Evolutionary conservation across 2,329 filamentous ascomycete genomes (phyloP), one percentile per base, ranked within the genome.

Genomic region (Shiraia sp.): DNA sequence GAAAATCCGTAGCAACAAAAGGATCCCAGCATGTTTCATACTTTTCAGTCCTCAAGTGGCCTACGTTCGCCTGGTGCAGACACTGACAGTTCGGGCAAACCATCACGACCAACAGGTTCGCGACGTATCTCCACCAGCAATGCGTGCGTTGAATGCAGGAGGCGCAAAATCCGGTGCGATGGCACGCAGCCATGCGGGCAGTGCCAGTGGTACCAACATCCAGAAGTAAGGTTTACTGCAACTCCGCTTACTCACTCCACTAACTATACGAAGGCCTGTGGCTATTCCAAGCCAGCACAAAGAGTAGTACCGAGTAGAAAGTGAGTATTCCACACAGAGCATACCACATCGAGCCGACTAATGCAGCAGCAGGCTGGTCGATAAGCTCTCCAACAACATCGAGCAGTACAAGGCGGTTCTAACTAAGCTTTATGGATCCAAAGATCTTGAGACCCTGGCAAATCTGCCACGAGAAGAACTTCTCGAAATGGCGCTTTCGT

Each of bases 111-210:
- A 12, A 54, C 64, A 15, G 69, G 65, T 28, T 72, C 72, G 15
- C 60, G 72, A 25, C 66, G 74, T 4, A 75, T 75, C 32, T 75
- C 73, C 4, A 76, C 74, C 3, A 74, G 66, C 56, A 75, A 86
- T 59, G 86, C 86, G 26, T 90, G 86, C 65, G 83, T 86, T 33
- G 86, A 88, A 57, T 90, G 88, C 72, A 85, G 90, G 62, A 79
- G 88, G 54, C 80, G 88, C 48, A 93, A 92, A 70, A 92, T 92
- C 40, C 85, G 88, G 50, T 93, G 88, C 63, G 87, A 91, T 72
- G 88, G 88, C 40, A 81, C 85, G 53, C 85, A 89, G 61, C 88
- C 88, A 9, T 93, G 88, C 63, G 86, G 87, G 26, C 88, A 90
- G 64, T 93, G 88, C 65, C 79, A 88, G 43, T 90, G 87, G 67